Conservation (phyloP, 371 early-diverging fungal species). For the Mortierella sp. region DNA sequence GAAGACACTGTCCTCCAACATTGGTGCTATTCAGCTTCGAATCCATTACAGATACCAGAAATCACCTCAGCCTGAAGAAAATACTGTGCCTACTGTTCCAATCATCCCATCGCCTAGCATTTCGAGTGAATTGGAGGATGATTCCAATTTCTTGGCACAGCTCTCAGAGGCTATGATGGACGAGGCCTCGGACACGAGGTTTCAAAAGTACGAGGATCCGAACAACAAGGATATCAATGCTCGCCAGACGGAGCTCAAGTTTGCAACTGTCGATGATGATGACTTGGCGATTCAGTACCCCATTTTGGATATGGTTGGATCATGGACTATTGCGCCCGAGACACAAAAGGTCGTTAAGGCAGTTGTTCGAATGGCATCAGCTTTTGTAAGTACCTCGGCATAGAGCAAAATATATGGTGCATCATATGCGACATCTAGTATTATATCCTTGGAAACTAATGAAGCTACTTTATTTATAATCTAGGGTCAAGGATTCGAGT, state of each 20-base stretch:
- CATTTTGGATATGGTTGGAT: slow-evolving; percentile 55
- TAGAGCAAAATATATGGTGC: not conserved
- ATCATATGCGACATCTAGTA: not conserved
- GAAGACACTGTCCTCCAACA: slow-evolving; percentile 66
- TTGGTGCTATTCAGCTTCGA: slow-evolving; percentile 77
- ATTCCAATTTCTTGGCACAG: slow-evolving; percentile 44
- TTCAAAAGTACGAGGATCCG: slow-evolving; percentile 50
- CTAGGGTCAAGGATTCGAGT: slow-evolving; percentile 84
- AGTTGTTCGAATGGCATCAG: slow-evolving; percentile 70
- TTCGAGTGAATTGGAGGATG: slow-evolving; percentile 34
- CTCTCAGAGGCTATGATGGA: slow-evolving; percentile 55
- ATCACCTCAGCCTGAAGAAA: slow-evolving; percentile 30
- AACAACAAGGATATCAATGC: slow-evolving; percentile 51
- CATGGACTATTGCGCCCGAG: slow-evolving; percentile 64
- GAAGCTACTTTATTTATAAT: not conserved
- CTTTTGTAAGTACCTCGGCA: slow-evolving; percentile 66
- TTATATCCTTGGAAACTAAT: not conserved
- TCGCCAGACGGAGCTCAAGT: slow-evolving; percentile 30
- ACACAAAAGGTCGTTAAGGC: slow-evolving; percentile 75
- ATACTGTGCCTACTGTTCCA: not conserved
- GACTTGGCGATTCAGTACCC: slow-evolving; percentile 48
- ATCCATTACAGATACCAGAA: slow-evolving; percentile 74
- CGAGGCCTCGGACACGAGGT: slow-evolving; percentile 53
- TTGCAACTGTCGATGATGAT: slow-evolving; percentile 53
- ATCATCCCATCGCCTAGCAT: slow-evolving; percentile 38